Percentiles rank a stretch among this genome's conserved stretches.
Conservation (phyloP, 208 protist genomes). For the Willaertia magna region DNA sequence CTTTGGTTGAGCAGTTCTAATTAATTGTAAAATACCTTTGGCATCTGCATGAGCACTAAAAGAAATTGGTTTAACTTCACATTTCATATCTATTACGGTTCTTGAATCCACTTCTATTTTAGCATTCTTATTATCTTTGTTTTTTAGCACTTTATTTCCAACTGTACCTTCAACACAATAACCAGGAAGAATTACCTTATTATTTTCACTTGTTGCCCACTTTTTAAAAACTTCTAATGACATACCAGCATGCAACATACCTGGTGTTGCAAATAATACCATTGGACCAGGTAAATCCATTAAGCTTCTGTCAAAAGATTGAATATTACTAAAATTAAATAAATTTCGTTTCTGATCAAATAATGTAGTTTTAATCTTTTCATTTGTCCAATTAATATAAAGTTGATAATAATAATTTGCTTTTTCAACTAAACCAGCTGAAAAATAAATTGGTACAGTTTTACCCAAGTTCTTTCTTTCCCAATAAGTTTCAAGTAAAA, state of each 20-base stretch:
- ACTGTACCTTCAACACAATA: slow-evolving; percentile 78
- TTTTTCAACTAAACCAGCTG: slow-evolving; percentile 50
- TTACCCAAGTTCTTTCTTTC: slow-evolving; percentile 53
- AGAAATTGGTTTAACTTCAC: slow-evolving; percentile 35
- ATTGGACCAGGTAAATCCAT: slow-evolving; percentile 42
- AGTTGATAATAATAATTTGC: slow-evolving; percentile 72
- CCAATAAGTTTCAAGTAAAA: slow-evolving; percentile 75
- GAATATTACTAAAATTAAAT: slow-evolving; percentile 60
- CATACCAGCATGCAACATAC: slow-evolving; percentile 67
- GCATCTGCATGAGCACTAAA: slow-evolving; percentile 74
- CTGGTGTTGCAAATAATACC: slow-evolving; percentile 77
- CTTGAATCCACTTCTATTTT: slow-evolving; percentile 43
- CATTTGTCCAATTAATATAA: slow-evolving; percentile 75
- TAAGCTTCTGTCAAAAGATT: slow-evolving; percentile 40
- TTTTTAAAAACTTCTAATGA: slow-evolving; percentile 58
- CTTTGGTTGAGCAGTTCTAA: slow-evolving; percentile 39
- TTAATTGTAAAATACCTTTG: slow-evolving; percentile 64
- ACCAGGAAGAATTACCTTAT: slow-evolving; percentile 73
- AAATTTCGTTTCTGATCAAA: slow-evolving; percentile 17
- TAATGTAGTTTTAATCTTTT: slow-evolving; percentile 64
- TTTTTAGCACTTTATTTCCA: slow-evolving; percentile 47
- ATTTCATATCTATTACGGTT: slow-evolving; percentile 40
- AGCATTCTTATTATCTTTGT: not conserved
- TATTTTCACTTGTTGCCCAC: slow-evolving; percentile 49
- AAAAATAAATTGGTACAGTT: slow-evolving; percentile 73